Evolutionary conservation across 768 basidiomycete species (phyloP), one percentile per base, ranked within the genome.

Genomic region (Russula earlei): DNA sequence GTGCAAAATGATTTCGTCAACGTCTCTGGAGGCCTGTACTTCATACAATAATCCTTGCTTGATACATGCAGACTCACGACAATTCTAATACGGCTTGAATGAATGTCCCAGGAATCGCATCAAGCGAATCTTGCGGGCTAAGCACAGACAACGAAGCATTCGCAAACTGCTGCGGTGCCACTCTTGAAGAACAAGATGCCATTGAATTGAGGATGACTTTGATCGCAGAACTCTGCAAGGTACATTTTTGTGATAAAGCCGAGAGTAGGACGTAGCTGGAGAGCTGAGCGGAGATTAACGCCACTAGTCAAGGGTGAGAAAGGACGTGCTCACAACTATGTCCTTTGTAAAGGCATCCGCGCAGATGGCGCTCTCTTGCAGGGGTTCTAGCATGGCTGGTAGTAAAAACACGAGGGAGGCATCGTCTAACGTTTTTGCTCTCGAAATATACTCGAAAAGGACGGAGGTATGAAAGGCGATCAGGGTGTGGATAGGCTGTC

Each of bases 401-500:
- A 91, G 67, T 10, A 89, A 60, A 64, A 80, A 78, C 0, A 83
- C 85, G 14, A 85, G 68, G 0, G 78, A 75, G 17, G 82, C 84
- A 66, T 87, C 86, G 61, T 86, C 81, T 31, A 88, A 64, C 4
- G 66, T 61, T 52, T 83, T 76, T 33, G 68, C 72, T 42, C 76
- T 71, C 36, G 81, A 78, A 37, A 99, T 74, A 64, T 87, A 94
- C 38, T 90, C 91, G 33, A 93, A 80, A 42, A 91, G 70, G 0
- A 79, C 79, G 7, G 87, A 84, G 7, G 87, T 79, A 68, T 91
- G 89, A 71, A 97, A 97, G 0, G 83, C 83, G 42, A 91, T 69
- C 15, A 98, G 70, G 0, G 86, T 79, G 36, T 83, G 83, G 66
- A n/a, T 95, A 48, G 3, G 64, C 66, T 15, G 65, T 60, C 11